Evolutionary conservation across 1,139 yeast species (phyloP), one percentile per base, ranked within the genome.

Genomic region (Pneumocystis carinii): DNA sequence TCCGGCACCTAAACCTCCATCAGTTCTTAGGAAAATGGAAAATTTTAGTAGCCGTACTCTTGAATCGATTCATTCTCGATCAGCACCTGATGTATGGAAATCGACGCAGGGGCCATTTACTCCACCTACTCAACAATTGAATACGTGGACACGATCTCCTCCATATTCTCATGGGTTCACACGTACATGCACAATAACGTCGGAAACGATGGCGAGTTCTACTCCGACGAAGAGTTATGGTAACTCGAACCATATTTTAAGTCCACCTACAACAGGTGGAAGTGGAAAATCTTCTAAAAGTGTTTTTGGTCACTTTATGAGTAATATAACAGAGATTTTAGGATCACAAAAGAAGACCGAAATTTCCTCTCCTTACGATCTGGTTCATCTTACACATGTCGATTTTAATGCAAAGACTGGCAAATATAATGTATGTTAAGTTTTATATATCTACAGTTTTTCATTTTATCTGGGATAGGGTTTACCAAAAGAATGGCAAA

Each of bases 401-500:
- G 97, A 96, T 29, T 85, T 87, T 65, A 92, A 90, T 73, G 75
- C 79, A 36, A 85, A 83, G 69, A 85, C 92, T 41, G 96, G 96
- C 10, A 85, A 87, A 65, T 90, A 86, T 71, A 87, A 92, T 1
- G 67, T 65, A 63, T 17, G 65, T 55, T 10, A 14, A 24, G 15
- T 38, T 35, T 38, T 1, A 37, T 37, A 14, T 39, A 32, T 19
- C 27, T 10, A 15, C 6, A 39, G n/a, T 19, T 12, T 15, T 36
- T 14, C 10, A 57, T 17, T 2, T 24, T 57, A 29, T 24, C 3
- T 39, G 24, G 24, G 4, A 8, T 24, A 57, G 59, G 97, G 96
- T 1, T 78, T 90, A 63, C 98, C 97, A 1, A 83, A 82, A 61
- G 96, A 88, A 72, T 92, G 98, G 98, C 92, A 88, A 69, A 80